Percentiles rank a stretch among this genome's conserved stretches.
Conservation (phyloP, 257 asterid genomes). For the Solanum pinnatisectum region DNA sequence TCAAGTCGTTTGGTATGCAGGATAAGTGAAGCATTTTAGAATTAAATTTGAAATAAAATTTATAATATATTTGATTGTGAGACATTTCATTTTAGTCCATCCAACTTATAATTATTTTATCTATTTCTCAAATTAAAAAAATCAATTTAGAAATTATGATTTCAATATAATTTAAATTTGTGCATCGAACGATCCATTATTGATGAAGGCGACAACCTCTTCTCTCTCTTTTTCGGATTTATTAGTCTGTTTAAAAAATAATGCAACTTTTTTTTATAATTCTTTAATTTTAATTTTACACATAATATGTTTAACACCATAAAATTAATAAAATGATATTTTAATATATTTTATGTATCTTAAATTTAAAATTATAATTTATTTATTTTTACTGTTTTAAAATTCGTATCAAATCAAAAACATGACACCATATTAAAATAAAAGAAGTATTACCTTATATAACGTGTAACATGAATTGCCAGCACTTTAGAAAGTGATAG, state of each 20-base stretch:
- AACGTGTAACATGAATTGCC: neutral
- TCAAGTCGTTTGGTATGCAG: accelerated
- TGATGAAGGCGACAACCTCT: neutral
- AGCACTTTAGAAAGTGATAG: neutral
- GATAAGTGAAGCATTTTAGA: neutral
- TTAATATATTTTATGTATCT: too few species aligned
- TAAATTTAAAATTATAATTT: too few species aligned
- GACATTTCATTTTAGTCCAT: neutral
- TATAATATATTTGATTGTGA: too few species aligned
- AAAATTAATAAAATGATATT: too few species aligned
- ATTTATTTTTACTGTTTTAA: too few species aligned
- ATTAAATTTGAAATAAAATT: too few species aligned
- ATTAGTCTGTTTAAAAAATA: neutral
- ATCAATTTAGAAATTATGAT: neutral
- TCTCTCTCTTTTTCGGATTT: neutral
- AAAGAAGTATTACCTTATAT: neutral
- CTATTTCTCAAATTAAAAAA: neutral
- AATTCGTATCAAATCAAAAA: too few species aligned
- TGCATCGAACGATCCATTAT: neutral
- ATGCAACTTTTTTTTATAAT: too few species aligned
- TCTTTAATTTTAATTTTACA: too few species aligned
- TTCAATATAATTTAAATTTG: neutral
- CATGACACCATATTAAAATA: neutral
- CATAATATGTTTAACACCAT: too few species aligned
- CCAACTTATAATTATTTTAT: neutral